A percentile compares a stretch with the other conserved stretches of the same genome.
Evolutionary conservation across 176 grass and related monocot genomes (phyloP).

Genomic region (Bonia amplexicaulis): DNA sequence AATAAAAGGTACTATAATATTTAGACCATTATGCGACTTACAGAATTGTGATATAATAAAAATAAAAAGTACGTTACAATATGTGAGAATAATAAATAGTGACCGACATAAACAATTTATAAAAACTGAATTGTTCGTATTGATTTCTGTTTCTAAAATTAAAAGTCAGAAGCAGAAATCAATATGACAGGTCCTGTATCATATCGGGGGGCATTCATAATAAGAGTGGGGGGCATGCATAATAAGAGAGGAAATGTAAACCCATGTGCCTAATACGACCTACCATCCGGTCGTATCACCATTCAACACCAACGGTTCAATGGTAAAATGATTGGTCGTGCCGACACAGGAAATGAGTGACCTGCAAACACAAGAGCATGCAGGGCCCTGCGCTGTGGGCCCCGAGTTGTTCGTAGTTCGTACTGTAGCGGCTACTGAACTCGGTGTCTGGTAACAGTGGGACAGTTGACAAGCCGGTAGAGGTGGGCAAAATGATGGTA

Average conservation of each 20-base stretch:
- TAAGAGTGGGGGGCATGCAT: background rate
- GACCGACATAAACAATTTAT: no score
- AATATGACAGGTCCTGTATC: background rate
- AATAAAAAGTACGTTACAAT: no score
- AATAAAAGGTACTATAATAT: no score
- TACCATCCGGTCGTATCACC: background rate
- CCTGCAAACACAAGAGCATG: background rate
- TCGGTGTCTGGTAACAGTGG: background rate
- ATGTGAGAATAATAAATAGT: no score
- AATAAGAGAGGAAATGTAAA: background rate
- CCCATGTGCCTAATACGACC: background rate
- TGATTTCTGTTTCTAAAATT: no score
- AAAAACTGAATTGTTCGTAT: no score
- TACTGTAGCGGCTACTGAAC: background rate
- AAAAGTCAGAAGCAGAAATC: no score
- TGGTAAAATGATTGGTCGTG: constrained; percentile 31
- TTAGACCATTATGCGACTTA: no score
- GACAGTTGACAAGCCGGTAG: background rate
- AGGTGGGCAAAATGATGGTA: constrained; percentile 1
- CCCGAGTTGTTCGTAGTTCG: background rate
- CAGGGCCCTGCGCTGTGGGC: background rate
- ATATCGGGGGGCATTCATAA: background rate
- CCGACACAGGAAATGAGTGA: constrained; percentile 9
- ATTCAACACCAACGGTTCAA: background rate
- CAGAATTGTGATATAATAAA: no score